phyloP scores from a whole-genome alignment of 345 rosid genomes.

The Salix viminalis region DNA sequence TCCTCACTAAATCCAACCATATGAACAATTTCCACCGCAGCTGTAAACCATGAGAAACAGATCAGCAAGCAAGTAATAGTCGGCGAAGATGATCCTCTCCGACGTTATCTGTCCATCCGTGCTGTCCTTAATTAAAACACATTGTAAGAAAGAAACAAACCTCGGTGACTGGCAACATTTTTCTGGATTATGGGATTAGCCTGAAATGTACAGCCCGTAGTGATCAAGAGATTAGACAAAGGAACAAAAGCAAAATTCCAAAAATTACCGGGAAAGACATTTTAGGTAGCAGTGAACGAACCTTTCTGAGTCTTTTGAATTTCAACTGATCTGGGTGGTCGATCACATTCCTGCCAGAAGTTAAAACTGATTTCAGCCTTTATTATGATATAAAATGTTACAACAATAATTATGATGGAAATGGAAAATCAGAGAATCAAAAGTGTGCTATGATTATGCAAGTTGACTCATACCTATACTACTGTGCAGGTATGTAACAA shows the following conservation, averaged over 20 bases:
- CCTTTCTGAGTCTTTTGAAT: slow-evolving; percentile 79
- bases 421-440: neutral
- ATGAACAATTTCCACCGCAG: slow-evolving; percentile 72
- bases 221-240: neutral
- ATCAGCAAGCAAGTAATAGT: neutral
- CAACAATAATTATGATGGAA: neutral
- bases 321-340: slow-evolving; percentile 73
- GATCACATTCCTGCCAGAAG: slow-evolving; percentile 59
- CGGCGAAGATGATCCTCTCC: neutral
- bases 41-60: slow-evolving; percentile 33
- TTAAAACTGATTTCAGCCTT: slow-evolving; percentile 7
- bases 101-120: neutral
- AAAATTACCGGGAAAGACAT: neutral
- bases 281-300: slow-evolving; percentile 10
- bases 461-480: neutral
- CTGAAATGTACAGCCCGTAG: slow-evolving; percentile 40
- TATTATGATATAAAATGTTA: neutral
- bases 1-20: slow-evolving; percentile 78
- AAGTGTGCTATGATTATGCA: neutral
- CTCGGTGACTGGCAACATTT: slow-evolving; percentile 55
- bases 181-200: slow-evolving; percentile 68
- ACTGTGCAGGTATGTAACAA: neutral
- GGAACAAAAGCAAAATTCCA: neutral
- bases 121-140: neutral
- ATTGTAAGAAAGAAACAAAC: slow-evolving; percentile 27